Conservation (phyloP, 106 monocot genomes). For the Cymbidium sinense region DNA sequence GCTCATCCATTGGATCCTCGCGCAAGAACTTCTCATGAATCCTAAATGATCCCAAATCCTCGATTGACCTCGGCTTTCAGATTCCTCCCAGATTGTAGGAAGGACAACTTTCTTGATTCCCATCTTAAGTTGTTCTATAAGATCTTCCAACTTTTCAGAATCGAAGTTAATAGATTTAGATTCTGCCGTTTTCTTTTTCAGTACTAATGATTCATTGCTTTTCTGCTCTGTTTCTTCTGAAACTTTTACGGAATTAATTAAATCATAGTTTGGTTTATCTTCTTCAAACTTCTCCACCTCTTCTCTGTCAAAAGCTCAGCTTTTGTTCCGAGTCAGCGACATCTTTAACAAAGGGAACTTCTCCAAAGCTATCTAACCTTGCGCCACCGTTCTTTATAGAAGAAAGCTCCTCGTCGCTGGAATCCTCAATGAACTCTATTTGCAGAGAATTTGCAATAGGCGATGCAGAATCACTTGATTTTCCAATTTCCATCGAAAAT, state of each 20-base stretch:
- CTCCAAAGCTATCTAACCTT: background rate
- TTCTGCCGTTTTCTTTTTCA: background rate
- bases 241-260: background rate
- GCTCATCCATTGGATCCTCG: slow-evolving; percentile 68
- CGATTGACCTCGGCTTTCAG: slow-evolving; percentile 40
- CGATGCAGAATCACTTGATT: background rate
- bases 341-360: background rate
- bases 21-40: slow-evolving; percentile 38
- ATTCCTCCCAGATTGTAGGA: slow-evolving; percentile 82
- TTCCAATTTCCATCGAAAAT: background rate
- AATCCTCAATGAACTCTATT: slow-evolving; percentile 9
- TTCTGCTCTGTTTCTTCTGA: background rate
- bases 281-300: background rate
- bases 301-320: background rate
- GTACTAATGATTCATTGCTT: background rate
- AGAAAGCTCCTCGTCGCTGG: slow-evolving; percentile 8
- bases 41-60: slow-evolving; percentile 48
- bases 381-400: background rate
- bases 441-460: background rate
- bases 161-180: background rate
- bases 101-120: slow-evolving; percentile 70
- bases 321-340: background rate
- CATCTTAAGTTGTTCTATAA: slow-evolving; percentile 79
- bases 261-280: background rate
- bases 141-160: slow-evolving; percentile 20